Evolutionary conservation across 176 grass and related monocot genomes (phyloP), one percentile per base, ranked within the genome.

Genomic region (Raddia guianensis): DNA sequence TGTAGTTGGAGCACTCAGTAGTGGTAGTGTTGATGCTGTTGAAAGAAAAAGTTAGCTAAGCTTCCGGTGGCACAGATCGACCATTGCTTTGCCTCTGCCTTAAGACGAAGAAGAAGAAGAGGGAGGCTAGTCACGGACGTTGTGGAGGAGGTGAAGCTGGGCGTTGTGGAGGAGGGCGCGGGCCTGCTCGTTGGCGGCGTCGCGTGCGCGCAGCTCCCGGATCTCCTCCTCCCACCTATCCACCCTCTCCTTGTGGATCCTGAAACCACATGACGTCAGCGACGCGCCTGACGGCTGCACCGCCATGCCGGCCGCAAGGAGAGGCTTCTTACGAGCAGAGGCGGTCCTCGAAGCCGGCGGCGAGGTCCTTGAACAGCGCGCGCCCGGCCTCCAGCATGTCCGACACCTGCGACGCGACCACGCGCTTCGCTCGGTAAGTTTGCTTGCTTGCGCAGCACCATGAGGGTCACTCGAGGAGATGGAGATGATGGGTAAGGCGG

Each of bases 221-320:
- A 94, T 91, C 78, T 91, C 90, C 64, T 94, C 95, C 71, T 93
- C 87, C 92, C 95, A 94, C 65, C 80, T 90, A 43, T 91, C 95
- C 80, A 98, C 80, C 73, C 75, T 85, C 78, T 94, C 90, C 86
- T 62, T 87, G 92, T 98, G 95, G 54, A 94, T 87, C 77, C 95
- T 98, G 85, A 59, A 9, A 8, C 32, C 45, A 49, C 48, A 49
- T 12, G 3, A 40, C 37, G 37, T 40, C 37, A 40, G 27, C 27
- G 37, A 40, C 37, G 37, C 27, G 27, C 27, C 37, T 5, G 71
- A 50, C 9, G 33, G 37, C 37, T 40, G 0, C 37, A 40, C 37
- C 37, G 4, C 4, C 37, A 40, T 40, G 37, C 37, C 37, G 37
- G 37, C 2, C 3, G 37, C 37, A 5, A 40, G 37, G 48, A 3